Evolutionary conservation across 1,284 basidiomycete species (phyloP).

Genomic region (Tilletia indica): DNA sequence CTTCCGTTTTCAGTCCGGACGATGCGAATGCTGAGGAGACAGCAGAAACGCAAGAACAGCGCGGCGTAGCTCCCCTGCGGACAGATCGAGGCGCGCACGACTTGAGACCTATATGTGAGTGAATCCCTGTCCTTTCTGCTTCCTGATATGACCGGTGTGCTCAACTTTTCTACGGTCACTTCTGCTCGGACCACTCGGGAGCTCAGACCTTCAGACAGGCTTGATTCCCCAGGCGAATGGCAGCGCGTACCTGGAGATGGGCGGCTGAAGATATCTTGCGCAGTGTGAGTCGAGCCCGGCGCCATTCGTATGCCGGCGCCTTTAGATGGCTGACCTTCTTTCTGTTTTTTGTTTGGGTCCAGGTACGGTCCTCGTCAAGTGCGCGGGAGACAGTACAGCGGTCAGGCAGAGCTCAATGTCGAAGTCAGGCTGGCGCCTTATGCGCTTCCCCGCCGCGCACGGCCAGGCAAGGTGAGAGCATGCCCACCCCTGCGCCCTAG

Average conservation of each 20-base stretch:
- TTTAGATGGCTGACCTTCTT: neutral
- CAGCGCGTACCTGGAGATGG: conserved; percentile 19
- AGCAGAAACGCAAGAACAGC: conserved; percentile 25
- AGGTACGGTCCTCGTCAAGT: conserved; percentile 18
- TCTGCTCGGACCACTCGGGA: too few species aligned
- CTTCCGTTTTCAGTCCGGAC: conserved; percentile 16
- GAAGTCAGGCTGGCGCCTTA: conserved; percentile 18
- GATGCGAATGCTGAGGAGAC: conserved; percentile 11
- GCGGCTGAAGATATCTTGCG: conserved; percentile 17
- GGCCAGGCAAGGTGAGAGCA: conserved; percentile 62
- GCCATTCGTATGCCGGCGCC: neutral
- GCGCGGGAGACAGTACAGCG: conserved; percentile 20
- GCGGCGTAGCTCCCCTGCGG: conserved; percentile 11
- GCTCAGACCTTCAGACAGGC: conserved; percentile 12
- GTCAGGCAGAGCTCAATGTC: conserved; percentile 17
- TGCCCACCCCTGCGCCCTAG: conserved; percentile 71
- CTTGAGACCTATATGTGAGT: conserved; percentile 22
- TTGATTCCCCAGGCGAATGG: conserved; percentile 17
- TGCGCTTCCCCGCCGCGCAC: neutral
- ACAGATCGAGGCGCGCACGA: conserved; percentile 4
- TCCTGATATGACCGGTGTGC: too few species aligned
- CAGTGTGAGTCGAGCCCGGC: conserved; percentile 1
- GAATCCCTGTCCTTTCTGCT: neutral
- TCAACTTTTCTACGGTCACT: too few species aligned
- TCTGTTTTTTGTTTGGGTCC: neutral